Evolutionary conservation across 2,329 filamentous ascomycete species (phyloP).

Genomic region (Aspergillus eucalypticola): DNA sequence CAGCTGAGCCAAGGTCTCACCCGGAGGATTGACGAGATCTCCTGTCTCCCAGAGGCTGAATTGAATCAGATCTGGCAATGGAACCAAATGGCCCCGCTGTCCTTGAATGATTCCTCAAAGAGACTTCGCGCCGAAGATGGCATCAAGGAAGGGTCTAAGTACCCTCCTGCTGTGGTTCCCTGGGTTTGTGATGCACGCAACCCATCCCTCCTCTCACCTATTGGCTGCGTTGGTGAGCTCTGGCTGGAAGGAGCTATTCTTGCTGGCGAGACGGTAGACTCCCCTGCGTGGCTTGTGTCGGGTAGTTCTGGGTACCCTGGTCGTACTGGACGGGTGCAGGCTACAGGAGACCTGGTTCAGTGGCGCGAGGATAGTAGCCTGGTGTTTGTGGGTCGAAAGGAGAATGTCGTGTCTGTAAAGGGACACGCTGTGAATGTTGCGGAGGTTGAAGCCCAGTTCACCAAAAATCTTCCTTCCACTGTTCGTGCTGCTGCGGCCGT

Average conservation of each 20-base stretch:
- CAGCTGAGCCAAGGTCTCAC: constrained; percentile 30
- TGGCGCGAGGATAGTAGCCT: constrained; percentile 31
- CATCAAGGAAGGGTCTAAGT: constrained; percentile 29
- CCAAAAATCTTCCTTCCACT: constrained; percentile 34
- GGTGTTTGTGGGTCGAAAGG: constrained; percentile 36
- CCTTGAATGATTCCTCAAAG: constrained; percentile 30
- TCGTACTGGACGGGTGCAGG: constrained; percentile 31
- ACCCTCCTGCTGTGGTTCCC: constrained; percentile 35
- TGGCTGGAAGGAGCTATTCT: constrained; percentile 45
- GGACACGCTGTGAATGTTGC: constrained; percentile 44
- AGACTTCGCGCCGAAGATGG: constrained; percentile 23
- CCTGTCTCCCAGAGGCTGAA: constrained; percentile 40
- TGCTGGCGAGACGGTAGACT: constrained; percentile 24
- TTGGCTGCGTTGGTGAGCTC: constrained; percentile 42
- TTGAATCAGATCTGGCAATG: constrained; percentile 47
- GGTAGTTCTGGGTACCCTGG: constrained; percentile 36
- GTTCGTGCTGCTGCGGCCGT: constrained; percentile 33
- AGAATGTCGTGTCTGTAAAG: constrained; percentile 33
- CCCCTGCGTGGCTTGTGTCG: constrained; percentile 30
- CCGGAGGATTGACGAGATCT: constrained; percentile 35
- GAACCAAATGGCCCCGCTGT: constrained; percentile 42
- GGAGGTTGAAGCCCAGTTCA: constrained; percentile 44
- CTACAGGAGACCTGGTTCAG: constrained; percentile 37
- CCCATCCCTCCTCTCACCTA: constrained; percentile 39
- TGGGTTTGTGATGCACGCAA: constrained; percentile 37